These are phyloP conservation scores for Auxenochlorella pyrenoidosa DNA, from an alignment of 139 green algal species.

Conservation along the genomic window DNA sequence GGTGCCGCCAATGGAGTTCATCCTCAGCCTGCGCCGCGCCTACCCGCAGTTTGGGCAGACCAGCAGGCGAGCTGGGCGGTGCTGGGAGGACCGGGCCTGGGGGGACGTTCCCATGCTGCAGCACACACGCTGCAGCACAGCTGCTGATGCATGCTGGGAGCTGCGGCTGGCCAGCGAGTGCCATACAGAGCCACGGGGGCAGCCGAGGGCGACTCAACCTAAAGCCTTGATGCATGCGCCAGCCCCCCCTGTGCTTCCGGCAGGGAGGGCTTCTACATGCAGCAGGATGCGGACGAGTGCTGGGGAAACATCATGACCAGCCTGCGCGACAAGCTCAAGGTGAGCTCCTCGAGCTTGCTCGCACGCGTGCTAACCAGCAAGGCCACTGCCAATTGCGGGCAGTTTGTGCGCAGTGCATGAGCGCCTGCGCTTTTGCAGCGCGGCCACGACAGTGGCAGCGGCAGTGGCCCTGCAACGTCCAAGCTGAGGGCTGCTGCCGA, in stretches of 20 bases:
- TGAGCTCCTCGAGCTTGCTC: too few species aligned
- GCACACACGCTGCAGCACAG: not conserved
- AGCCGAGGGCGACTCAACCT: too few species aligned
- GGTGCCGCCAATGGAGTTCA: slow-evolving; percentile 87
- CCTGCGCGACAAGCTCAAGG: slow-evolving; percentile 80
- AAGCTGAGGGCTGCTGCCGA: not conserved
- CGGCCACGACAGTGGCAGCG: too few species aligned
- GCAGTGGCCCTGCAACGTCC: not conserved
- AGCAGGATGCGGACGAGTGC: slow-evolving; percentile 99
- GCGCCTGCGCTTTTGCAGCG: not conserved
- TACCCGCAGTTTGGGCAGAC: slow-evolving; percentile 96
- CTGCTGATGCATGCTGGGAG: not conserved
- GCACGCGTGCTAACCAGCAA: too few species aligned
- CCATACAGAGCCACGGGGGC: too few species aligned
- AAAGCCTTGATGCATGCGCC: not conserved
- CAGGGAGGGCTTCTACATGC: slow-evolving; percentile 78
- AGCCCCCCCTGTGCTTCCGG: not conserved
- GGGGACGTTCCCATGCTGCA: too few species aligned
- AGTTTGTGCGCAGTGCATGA: too few species aligned
- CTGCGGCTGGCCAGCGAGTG: too few species aligned
- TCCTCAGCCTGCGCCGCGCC: slow-evolving; percentile 80
- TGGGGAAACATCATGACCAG: slow-evolving; percentile 89
- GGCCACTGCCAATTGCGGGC: too few species aligned
- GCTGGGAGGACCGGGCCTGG: too few species aligned
- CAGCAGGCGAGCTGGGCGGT: slow-evolving; percentile 16